Base-by-base conservation (phyloP, 352 stramenopile species). In the Globisporangium okanoganense region DNA sequence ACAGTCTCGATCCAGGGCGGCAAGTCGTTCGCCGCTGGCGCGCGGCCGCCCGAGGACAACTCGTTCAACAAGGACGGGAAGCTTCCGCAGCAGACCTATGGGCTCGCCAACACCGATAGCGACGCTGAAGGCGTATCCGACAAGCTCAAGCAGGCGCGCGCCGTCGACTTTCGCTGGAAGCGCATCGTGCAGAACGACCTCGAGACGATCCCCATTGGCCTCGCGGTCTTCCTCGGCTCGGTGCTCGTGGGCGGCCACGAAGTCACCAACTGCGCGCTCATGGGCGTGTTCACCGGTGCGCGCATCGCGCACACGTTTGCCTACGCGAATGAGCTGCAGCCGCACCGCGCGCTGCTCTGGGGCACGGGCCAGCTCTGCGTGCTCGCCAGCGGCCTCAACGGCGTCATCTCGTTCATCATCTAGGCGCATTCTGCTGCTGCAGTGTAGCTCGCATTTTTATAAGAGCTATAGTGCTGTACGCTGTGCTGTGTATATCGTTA, bases 111-210 rank as follows among this genome's bases (percentile, higher is more conserved):
- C 25, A 49, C 49, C 0, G 47, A 45, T 35, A 58, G 38, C 48
- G 48, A 64, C 45, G 55, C 18, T 6, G 55, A 53, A 24, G 27
- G 73, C 52, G 66, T 80, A 57, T 82, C n/a, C 67, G 62, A 64
- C 20, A 70, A 73, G 57, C 38, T 71, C n/a, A 8, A 55, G 38
- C 60, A 67, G 50, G 71, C 67, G 25, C 59, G 58, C 22, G 66
- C 60, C n/a, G 50, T 52, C 12, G 70, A 82, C 60, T 64, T 71
- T 49, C 69, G 74, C 50, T 82, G 71, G 74, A 65, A 68, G 27
- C 62, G 72, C 29, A 78, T 82, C 56, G 69, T 82, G 33, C 60
- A 65, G 31, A 83, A 83, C 65, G 72, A 83, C 62, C 65, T 80
- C 35, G 74, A 83, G 52, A 71, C 66, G 29, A 78, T 83, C 38